These are phyloP conservation scores for Arthonia radiata DNA, from an alignment of 495 filamentous ascomycete species.

Conservation along the genomic window DNA sequence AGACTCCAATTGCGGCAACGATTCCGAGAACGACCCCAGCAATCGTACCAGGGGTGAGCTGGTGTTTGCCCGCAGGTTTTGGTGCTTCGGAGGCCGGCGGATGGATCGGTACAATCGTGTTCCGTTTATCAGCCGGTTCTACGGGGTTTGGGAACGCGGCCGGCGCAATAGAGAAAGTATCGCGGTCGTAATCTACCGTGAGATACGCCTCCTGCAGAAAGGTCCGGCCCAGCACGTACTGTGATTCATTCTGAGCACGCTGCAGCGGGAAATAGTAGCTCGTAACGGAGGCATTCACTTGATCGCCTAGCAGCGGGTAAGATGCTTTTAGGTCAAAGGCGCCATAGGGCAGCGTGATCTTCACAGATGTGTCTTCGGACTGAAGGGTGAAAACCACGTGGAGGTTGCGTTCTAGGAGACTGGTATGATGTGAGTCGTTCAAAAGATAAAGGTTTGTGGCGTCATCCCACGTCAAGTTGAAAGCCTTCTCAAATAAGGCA, in stretches of 20 bases:
- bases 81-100: no score
- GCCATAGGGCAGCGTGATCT: slow-evolving; percentile 26
- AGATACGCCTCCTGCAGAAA: slow-evolving; percentile 34
- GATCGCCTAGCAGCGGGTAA: slow-evolving; percentile 12
- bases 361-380: slow-evolving; percentile 14
- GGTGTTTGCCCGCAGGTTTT: no score
- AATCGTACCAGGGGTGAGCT: slow-evolving; percentile 6
- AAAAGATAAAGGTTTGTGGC: slow-evolving; percentile 23
- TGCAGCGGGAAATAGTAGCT: slow-evolving; percentile 35
- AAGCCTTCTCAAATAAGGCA: slow-evolving; percentile 25
- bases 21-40: slow-evolving; percentile 18
- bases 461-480: slow-evolving; percentile 23
- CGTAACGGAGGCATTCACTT: slow-evolving; percentile 13
- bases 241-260: slow-evolving; percentile 20
- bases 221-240: slow-evolving; percentile 28
- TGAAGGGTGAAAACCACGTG: slow-evolving; percentile 26
- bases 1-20: slow-evolving; percentile 14
- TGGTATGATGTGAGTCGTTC: slow-evolving; percentile 17
- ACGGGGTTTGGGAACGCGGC: slow-evolving; percentile 1
- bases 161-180: slow-evolving; percentile 21
- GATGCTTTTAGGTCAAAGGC: slow-evolving; percentile 24
- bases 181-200: slow-evolving; percentile 21
- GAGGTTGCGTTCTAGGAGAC: slow-evolving; percentile 20
- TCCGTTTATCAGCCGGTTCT: slow-evolving; percentile 14
- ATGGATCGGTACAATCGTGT: slow-evolving; percentile 28